phyloP scores from a whole-genome alignment of 805 yeast genomes.

The Myxozyma udenii region DNA sequence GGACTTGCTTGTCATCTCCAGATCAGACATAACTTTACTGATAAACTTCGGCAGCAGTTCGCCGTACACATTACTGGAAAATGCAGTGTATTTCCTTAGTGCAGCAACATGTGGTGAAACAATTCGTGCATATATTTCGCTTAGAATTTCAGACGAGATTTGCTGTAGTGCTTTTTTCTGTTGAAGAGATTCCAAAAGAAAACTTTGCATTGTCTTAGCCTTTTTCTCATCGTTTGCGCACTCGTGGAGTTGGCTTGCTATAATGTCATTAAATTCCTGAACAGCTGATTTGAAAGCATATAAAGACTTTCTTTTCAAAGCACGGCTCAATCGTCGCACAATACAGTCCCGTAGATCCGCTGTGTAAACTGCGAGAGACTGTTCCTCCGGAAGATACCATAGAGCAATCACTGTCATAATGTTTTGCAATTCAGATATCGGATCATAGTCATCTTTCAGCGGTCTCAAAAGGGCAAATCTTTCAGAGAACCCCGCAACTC shows the following conservation, averaged over 20 bases:
- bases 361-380: constrained; percentile 7
- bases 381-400: constrained; percentile 42
- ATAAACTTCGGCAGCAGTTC: constrained; percentile 79
- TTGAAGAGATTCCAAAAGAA: not conserved
- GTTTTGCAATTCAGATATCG: constrained; percentile 57
- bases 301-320: constrained; percentile 35
- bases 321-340: constrained; percentile 35
- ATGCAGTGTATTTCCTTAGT: constrained; percentile 72
- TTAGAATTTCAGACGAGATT: constrained; percentile 63
- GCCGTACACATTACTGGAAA: constrained; percentile 88
- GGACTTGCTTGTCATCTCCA: constrained; percentile 51
- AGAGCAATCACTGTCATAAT: constrained; percentile 45
- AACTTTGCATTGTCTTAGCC: constrained; percentile 12
- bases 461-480: constrained; percentile 15
- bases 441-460: constrained; percentile 51
- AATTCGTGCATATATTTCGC: constrained; percentile 69
- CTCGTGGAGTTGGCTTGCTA: constrained; percentile 39
- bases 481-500: constrained; percentile 13
- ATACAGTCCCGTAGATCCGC: constrained; percentile 36
- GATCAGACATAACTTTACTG: constrained; percentile 60
- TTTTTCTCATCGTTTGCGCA: constrained; percentile 38
- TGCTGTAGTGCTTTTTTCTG: constrained; percentile 8
- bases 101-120: constrained; percentile 70
- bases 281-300: constrained; percentile 39
- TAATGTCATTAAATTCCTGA: constrained; percentile 45